These are phyloP conservation scores for Auriscalpium orientale DNA, from an alignment of 768 basidiomycete genomes.

Conservation along the genomic window DNA sequence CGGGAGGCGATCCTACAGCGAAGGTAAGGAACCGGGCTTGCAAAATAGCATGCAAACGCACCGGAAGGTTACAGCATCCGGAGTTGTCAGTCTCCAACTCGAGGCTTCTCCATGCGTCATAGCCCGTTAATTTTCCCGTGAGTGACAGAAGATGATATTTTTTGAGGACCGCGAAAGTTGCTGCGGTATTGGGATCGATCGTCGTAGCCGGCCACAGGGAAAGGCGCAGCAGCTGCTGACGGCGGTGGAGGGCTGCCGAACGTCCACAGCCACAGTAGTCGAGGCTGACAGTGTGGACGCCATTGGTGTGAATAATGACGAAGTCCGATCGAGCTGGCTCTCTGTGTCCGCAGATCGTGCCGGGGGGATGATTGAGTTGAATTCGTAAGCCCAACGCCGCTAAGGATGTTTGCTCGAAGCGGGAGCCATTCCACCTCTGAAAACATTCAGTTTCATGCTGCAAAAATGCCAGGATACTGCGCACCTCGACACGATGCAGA, in stretches of 20 bases:
- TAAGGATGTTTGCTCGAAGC: background rate
- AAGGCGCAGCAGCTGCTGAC: background rate
- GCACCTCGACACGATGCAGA: background rate
- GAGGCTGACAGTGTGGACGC: background rate
- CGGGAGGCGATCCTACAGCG: background rate
- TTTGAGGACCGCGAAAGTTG: background rate
- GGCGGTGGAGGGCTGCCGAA: background rate
- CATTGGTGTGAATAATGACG: background rate
- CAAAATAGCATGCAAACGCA: background rate
- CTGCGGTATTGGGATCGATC: background rate
- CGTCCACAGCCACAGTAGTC: background rate
- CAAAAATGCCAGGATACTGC: background rate
- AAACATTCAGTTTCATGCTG: background rate
- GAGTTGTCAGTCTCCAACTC: background rate
- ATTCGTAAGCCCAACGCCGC: background rate
- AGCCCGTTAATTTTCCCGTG: background rate
- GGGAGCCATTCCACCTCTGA: background rate
- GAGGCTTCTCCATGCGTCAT: background rate
- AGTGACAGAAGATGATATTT: background rate
- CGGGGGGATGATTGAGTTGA: background rate
- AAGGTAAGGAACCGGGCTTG: too few relatives aligned
- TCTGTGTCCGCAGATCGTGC: background rate
- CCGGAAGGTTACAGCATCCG: background rate
- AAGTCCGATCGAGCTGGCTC: background rate
- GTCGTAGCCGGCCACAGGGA: background rate